Evolutionary conservation across 805 yeast genomes (phyloP), one percentile per base, ranked within the genome.

Genomic region (Saccharomycopsis schoenii): DNA sequence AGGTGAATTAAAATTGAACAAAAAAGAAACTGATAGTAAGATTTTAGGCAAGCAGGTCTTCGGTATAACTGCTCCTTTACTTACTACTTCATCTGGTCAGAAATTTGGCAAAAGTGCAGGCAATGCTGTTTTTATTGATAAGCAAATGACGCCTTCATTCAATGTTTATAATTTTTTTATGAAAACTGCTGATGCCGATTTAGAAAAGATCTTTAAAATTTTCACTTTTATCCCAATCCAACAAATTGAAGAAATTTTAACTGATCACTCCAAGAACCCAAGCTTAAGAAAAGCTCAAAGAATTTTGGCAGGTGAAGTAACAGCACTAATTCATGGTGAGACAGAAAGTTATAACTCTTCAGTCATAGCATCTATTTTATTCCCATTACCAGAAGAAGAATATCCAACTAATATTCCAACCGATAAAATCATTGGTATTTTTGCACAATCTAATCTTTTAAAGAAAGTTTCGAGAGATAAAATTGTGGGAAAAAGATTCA

Each of bases 61-160:
- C 71, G 98, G 97, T 0, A 66, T 94, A 55, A 94, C 99, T 0
- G 97, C 88, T 0, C 98, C 98, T 1, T 74, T 94, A 36, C 76
- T 94, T 66, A 89, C 97, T 0, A 89, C 97, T 0, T 82, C 96
- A 0, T 79, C 83, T 11, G 99, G 99, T 8, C 94, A 85, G 62
- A 94, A 94, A 73, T 92, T 94, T 72, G 99, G 99, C 37, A 94
- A 94, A 69, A 88, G 96, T 60, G 97, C 97, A 1, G 98, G 98
- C 0, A 94, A 94, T 75, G 98, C 99, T 0, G 83, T 94, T 1
- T 94, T 94, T 73, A 83, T 94, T 59, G 92, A 87, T 68, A 77
- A 83, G 8, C 71, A 75, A n/a, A 73, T 88, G 62, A 93, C 97
- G 1, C 78, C 88, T 15, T 84, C 96, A 0, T 94, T 82, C 72